phyloP scores from a whole-genome alignment of 129 eudicot genomes.

The Cynara cardunculus region DNA sequence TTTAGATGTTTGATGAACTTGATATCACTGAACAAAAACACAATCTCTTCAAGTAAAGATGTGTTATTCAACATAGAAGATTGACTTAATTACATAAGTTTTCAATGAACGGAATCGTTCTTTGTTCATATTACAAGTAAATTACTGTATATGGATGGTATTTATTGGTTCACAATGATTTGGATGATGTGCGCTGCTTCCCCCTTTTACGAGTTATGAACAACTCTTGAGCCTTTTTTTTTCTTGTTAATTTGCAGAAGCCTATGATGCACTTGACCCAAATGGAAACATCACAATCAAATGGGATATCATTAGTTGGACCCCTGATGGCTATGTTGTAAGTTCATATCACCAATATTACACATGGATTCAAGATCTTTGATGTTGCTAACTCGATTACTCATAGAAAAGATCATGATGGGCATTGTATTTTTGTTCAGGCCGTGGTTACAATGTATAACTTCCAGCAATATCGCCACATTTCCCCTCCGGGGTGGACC shows the following conservation, averaged over 20 bases:
- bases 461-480: constrained; percentile 86
- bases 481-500: constrained; percentile 93
- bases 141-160: neutral
- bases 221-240: neutral
- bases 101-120: neutral
- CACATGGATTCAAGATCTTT: neutral
- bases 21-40: neutral
- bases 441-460: constrained; percentile 87
- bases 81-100: constrained; percentile 1
- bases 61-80: neutral
- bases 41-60: neutral
- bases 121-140: neutral
- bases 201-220: no score
- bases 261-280: constrained; percentile 91
- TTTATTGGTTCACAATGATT: neutral
- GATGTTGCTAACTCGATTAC: neutral
- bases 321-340: constrained; percentile 97
- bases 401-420: neutral
- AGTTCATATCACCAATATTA: constrained; percentile 28
- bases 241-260: constrained; percentile 51
- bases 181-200: neutral
- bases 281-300: constrained; percentile 86
- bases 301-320: constrained; percentile 89
- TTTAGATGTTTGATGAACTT: neutral
- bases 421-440: constrained; percentile 29